phyloP scores from a whole-genome alignment of 345 rosid genomes.

The Trapa incisa region DNA sequence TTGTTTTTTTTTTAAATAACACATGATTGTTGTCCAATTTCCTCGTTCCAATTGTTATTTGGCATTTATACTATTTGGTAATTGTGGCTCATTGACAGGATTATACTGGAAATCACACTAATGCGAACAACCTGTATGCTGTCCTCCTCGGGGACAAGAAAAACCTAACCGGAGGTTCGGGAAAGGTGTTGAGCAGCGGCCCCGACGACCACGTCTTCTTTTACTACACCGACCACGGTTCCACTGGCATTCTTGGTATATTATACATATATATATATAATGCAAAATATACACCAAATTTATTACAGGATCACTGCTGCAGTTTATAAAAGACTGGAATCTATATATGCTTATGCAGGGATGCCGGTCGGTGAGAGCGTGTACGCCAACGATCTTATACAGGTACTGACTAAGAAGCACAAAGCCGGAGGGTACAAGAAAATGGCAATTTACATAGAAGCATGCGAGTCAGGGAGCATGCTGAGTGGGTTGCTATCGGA shows the following conservation, averaged over 20 bases:
- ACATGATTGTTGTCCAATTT: no score
- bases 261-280: background rate
- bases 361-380: constrained; percentile 25
- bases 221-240: constrained; percentile 56
- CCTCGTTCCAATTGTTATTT: background rate
- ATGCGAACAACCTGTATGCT: constrained; percentile 29
- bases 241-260: constrained; percentile 25
- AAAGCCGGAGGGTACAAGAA: constrained; percentile 25
- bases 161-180: constrained; percentile 50
- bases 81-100: constrained; percentile 22
- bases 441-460: constrained; percentile 57
- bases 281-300: no score
- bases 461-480: constrained; percentile 63
- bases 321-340: no score
- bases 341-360: background rate
- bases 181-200: constrained; percentile 47
- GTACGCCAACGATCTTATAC: constrained; percentile 32
- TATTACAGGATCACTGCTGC: no score
- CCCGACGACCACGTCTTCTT: constrained; percentile 46
- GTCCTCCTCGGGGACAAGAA: constrained; percentile 44
- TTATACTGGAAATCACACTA: constrained; percentile 30
- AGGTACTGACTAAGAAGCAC: constrained; percentile 38
- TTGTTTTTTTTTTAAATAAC: no score
- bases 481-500: constrained; percentile 42
- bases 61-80: background rate